These are phyloP conservation scores for Austroboletus festivus DNA, from an alignment of 768 basidiomycete genomes.

Conservation along the genomic window DNA sequence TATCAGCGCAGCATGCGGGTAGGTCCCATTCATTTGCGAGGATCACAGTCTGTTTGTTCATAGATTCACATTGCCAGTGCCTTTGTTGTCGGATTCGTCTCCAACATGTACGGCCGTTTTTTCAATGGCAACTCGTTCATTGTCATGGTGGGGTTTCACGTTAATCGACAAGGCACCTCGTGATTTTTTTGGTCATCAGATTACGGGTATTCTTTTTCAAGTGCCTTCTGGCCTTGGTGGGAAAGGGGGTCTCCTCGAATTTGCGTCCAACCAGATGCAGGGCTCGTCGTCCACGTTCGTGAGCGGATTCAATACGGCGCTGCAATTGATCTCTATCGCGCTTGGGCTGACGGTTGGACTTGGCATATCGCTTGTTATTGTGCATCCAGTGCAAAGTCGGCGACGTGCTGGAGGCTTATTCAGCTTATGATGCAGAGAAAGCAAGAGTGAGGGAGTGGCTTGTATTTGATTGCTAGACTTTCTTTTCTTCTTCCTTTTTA, in stretches of 20 bases:
- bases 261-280: slow-evolving; percentile 52
- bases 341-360: slow-evolving; percentile 81
- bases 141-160: slow-evolving; percentile 56
- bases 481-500: neutral
- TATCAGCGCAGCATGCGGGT: slow-evolving; percentile 76
- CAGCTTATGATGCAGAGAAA: slow-evolving; percentile 41
- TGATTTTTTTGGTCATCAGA: slow-evolving; percentile 26
- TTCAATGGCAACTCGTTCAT: slow-evolving; percentile 75
- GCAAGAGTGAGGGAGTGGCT: neutral
- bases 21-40: slow-evolving; percentile 16
- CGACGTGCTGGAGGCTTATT: slow-evolving; percentile 59
- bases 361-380: slow-evolving; percentile 63
- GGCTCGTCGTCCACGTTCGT: slow-evolving; percentile 56
- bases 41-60: slow-evolving; percentile 2
- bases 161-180: neutral
- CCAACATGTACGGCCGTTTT: slow-evolving; percentile 75
- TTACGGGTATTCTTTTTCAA: slow-evolving; percentile 82
- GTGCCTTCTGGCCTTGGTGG: slow-evolving; percentile 77
- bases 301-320: slow-evolving; percentile 70
- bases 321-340: slow-evolving; percentile 73
- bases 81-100: slow-evolving; percentile 76
- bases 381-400: slow-evolving; percentile 60
- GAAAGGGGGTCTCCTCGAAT: slow-evolving; percentile 75
- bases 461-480: neutral
- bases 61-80: slow-evolving; percentile 39